Conservation (phyloP, 768 basidiomycete species). For the Guyanaporus albipodus region DNA sequence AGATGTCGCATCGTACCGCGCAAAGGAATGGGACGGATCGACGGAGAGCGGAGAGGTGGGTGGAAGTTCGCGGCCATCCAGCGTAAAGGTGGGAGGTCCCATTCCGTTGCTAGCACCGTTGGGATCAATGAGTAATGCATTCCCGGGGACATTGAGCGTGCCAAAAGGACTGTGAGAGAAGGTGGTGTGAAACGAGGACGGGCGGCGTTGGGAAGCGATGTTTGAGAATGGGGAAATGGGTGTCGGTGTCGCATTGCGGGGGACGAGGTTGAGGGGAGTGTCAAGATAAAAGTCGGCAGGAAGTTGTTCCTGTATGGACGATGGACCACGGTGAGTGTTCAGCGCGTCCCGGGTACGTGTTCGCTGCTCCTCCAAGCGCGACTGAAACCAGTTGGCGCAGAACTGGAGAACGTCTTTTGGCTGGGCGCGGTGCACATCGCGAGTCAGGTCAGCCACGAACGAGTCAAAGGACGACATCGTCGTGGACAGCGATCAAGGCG, state of each 20-base stretch:
- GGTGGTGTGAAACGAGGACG: slow-evolving; percentile 49
- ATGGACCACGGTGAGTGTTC: slow-evolving; percentile 46
- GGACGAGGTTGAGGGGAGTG: slow-evolving; percentile 35
- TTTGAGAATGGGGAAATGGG: slow-evolving; percentile 58
- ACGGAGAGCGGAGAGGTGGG: slow-evolving; percentile 59
- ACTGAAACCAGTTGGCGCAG: slow-evolving; percentile 93
- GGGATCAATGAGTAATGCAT: slow-evolving; percentile 60
- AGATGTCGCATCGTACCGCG: slow-evolving; percentile 43
- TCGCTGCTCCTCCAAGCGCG: slow-evolving; percentile 80
- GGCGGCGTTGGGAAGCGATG: slow-evolving; percentile 42
- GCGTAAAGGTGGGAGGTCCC: slow-evolving; percentile 53
- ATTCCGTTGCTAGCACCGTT: slow-evolving; percentile 23
- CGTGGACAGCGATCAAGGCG: slow-evolving; percentile 4
- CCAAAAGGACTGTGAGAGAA: slow-evolving; percentile 70
- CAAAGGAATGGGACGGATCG: slow-evolving; percentile 43
- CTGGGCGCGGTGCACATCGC: slow-evolving; percentile 81
- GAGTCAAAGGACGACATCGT: slow-evolving; percentile 70
- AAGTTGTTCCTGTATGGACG: slow-evolving; percentile 47
- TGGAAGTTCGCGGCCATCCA: slow-evolving; percentile 55
- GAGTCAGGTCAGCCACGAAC: slow-evolving; percentile 80
- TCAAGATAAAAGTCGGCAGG: slow-evolving; percentile 61
- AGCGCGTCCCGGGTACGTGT: slow-evolving; percentile 61
- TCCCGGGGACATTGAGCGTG: slow-evolving; percentile 75
- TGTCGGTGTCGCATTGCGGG: slow-evolving; percentile 34
- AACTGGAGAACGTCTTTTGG: slow-evolving; percentile 91